Conservation (phyloP, 192 early-diverging fungal genomes). For the Funneliformis geosporum region DNA sequence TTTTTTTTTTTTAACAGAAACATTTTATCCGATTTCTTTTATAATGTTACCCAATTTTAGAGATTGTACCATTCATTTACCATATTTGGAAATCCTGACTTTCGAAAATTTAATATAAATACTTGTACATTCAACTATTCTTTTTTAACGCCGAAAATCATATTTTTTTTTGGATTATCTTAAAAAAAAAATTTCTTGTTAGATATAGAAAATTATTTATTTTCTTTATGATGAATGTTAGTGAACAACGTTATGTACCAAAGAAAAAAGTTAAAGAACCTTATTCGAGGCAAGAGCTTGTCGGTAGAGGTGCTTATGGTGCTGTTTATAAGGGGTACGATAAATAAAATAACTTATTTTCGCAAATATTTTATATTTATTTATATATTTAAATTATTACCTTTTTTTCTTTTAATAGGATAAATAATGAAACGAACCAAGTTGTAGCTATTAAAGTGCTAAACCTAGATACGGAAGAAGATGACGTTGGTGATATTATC, state of each 20-base stretch:
- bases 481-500: conserved; percentile 94
- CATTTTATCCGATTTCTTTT: too few relatives aligned
- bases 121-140: too few relatives aligned
- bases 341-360: not conserved
- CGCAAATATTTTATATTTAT: not conserved
- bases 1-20: too few relatives aligned
- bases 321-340: conserved; percentile 68
- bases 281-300: conserved; percentile 55
- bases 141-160: too few relatives aligned
- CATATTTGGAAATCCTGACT: too few relatives aligned
- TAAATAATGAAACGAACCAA: conserved; percentile 73
- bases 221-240: not conserved
- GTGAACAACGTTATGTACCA: conserved; percentile 9
- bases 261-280: conserved; percentile 44
- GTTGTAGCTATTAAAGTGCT: conserved; percentile 97
- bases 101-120: too few relatives aligned
- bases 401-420: conserved; percentile 39
- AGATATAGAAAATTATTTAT: too few relatives aligned
- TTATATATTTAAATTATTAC: not conserved
- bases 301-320: conserved; percentile 72
- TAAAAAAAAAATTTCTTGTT: too few relatives aligned
- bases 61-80: too few relatives aligned
- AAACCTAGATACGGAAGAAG: conserved; percentile 94
- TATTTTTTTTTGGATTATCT: too few relatives aligned
- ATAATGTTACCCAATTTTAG: too few relatives aligned